Percentiles rank a stretch among this genome's conserved stretches.
Conservation (phyloP, 1,139 yeast species). For the Suhomyces terraborum region DNA sequence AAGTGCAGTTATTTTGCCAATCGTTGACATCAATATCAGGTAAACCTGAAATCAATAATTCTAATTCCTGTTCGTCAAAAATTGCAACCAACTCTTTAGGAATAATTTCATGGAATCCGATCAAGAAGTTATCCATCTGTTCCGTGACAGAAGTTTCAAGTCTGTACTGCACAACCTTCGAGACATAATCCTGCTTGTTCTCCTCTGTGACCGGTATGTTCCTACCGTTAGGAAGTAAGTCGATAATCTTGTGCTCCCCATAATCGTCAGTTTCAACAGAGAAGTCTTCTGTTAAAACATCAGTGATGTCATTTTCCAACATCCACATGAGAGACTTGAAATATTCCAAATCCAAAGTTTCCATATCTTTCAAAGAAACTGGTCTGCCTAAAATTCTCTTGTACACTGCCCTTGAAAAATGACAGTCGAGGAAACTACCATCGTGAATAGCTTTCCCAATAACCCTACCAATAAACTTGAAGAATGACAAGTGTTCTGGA, state of each 20-base stretch:
- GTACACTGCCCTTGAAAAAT: slow-evolving; percentile 93
- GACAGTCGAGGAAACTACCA: slow-evolving; percentile 86
- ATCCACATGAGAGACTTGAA: slow-evolving; percentile 94
- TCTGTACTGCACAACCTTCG: slow-evolving; percentile 81
- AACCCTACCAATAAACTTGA: slow-evolving; percentile 91
- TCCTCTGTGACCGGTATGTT: slow-evolving; percentile 86
- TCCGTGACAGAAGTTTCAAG: slow-evolving; percentile 81
- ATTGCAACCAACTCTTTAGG: slow-evolving; percentile 85
- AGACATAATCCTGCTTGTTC: slow-evolving; percentile 89
- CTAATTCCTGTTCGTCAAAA: slow-evolving; percentile 95
- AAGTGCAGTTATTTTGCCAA: slow-evolving; percentile 86
- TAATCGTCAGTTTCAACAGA: slow-evolving; percentile 93
- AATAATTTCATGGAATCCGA: slow-evolving; percentile 89
- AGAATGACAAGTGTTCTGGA: slow-evolving; percentile 89
- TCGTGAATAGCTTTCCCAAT: slow-evolving; percentile 95
- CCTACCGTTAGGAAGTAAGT: slow-evolving; percentile 79
- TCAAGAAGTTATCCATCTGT: slow-evolving; percentile 82
- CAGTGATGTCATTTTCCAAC: slow-evolving; percentile 95
- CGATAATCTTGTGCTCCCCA: slow-evolving; percentile 82
- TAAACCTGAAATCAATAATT: slow-evolving; percentile 86
- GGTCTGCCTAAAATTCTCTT: slow-evolving; percentile 79
- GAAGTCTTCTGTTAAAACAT: slow-evolving; percentile 93
- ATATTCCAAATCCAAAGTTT: slow-evolving; percentile 88
- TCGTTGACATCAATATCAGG: slow-evolving; percentile 96
- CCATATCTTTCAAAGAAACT: slow-evolving; percentile 92